Conservation (phyloP, 352 stramenopile species). For the Pythium phragmiticola region DNA sequence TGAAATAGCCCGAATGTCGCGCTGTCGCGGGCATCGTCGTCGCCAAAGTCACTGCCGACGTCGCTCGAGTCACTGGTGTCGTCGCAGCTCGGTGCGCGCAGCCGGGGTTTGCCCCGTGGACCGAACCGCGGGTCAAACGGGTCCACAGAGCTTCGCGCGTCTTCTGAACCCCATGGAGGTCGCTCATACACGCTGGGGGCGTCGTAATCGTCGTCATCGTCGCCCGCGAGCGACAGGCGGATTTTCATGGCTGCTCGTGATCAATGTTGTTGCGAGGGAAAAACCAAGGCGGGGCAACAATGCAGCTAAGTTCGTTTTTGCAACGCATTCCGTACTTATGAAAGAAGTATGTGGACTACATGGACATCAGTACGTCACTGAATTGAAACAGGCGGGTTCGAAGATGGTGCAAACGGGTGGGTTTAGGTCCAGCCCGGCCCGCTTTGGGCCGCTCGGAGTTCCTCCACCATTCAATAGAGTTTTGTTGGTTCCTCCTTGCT, state of each 20-base stretch:
- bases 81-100: conserved; percentile 51
- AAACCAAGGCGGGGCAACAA: not conserved
- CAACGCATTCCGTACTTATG: conserved; percentile 23
- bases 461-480: conserved; percentile 34
- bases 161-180: not conserved
- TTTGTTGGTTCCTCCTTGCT: conserved; percentile 11
- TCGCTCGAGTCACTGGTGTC: conserved; percentile 53
- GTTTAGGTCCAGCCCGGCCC: conserved; percentile 8
- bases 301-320: conserved; percentile 21
- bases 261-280: not conserved
- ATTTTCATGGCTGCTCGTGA: conserved; percentile 44
- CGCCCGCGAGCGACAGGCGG: conserved; percentile 32
- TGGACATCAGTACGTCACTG: conserved; percentile 10
- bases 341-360: conserved; percentile 29
- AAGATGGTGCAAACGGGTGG: conserved; percentile 14
- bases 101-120: conserved; percentile 9
- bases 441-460: conserved; percentile 21
- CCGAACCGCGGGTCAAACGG: conserved; percentile 15
- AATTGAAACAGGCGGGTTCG: conserved; percentile 4
- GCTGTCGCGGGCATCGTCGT: conserved; percentile 4
- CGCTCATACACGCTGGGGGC: not conserved
- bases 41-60: conserved; percentile 31
- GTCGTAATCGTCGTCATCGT: conserved; percentile 26
- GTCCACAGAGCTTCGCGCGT: not conserved
- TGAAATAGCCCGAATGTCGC: conserved; percentile 18